Conservation (phyloP, 306 rosid genomes). For the Vigna radiata region DNA sequence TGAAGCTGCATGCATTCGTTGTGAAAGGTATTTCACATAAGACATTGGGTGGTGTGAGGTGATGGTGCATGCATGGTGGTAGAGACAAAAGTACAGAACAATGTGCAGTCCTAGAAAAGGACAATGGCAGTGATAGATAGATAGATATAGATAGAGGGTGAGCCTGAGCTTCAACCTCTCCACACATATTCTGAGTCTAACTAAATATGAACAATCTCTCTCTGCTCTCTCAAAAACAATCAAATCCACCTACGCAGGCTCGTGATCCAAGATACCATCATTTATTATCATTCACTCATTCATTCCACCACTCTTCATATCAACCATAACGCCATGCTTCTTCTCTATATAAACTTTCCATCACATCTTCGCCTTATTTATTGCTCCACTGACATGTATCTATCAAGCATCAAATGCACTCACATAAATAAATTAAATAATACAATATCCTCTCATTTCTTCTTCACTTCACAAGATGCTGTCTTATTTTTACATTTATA, state of each 20-base stretch:
- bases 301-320: conserved; percentile 28
- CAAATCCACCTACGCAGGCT: conserved; percentile 55
- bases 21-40: conserved; percentile 32
- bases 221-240: conserved; percentile 31
- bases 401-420: conserved; percentile 4
- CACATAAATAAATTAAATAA: neutral
- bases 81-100: conserved; percentile 47
- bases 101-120: conserved; percentile 67
- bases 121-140: conserved; percentile 59
- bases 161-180: conserved; percentile 16
- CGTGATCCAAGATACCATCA: conserved; percentile 69
- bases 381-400: conserved; percentile 30
- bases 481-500: neutral
- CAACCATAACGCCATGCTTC: conserved; percentile 2
- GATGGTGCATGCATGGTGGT: conserved; percentile 45
- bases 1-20: conserved; percentile 1
- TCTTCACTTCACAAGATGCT: neutral
- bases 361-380: conserved; percentile 5
- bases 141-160: neutral
- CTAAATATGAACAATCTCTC: neutral
- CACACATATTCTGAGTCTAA: neutral
- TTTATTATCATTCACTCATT: conserved; percentile 26
- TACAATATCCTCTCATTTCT: neutral
- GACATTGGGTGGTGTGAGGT: conserved; percentile 2
- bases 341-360: conserved; percentile 2